Evolutionary conservation across 2,329 filamentous ascomycete genomes (phyloP), one percentile per base, ranked within the genome.

Genomic region (Ploettnerulaceae sp.): DNA sequence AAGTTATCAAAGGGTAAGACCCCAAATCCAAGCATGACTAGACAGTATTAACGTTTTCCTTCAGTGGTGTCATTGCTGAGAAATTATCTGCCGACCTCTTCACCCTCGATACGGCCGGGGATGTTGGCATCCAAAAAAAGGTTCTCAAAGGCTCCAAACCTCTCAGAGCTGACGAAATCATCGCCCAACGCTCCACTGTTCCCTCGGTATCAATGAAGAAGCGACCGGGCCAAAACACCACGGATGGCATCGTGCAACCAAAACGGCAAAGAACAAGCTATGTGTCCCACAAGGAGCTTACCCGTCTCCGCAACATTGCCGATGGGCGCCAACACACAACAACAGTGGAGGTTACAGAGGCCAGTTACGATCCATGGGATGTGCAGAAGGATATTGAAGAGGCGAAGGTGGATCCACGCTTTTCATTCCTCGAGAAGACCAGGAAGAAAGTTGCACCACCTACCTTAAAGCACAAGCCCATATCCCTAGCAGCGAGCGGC

Each of bases 161-260:
- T 4, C 78, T 98, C 57, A 95, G 89, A 68, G 82, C 84, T 54
- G 91, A 98, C 64, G 87, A 97, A 64, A 97, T 98, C 54, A 82
- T 98, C 58, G 82, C 85, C 22, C 76, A 83, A 61, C 83, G 93
- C 52, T 96, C 90, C 26, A 82, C 82, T 9, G 77, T 97, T 7
- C 85, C 89, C 3, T 83, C 86, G 9, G 78, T 98, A 5, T 77
- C 86, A 18, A 76, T 79, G 53, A 82, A 84, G 58, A 98, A 97
- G 71, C 82, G 91, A 40, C 63, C 79, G 7, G 78, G 77, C 46
- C 76, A 81, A 12, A 84, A 81, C 61, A 80, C 84, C 7, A 82
- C 80, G 14, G 81, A 94, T 61, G 86, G 88, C 31, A 71, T 91
- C 25, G 69, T 90, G 38, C 73, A 72, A 56, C 71, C 75, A 45